Conservation (phyloP, 2,329 filamentous ascomycete species). For the Diaporthe caulivora region DNA sequence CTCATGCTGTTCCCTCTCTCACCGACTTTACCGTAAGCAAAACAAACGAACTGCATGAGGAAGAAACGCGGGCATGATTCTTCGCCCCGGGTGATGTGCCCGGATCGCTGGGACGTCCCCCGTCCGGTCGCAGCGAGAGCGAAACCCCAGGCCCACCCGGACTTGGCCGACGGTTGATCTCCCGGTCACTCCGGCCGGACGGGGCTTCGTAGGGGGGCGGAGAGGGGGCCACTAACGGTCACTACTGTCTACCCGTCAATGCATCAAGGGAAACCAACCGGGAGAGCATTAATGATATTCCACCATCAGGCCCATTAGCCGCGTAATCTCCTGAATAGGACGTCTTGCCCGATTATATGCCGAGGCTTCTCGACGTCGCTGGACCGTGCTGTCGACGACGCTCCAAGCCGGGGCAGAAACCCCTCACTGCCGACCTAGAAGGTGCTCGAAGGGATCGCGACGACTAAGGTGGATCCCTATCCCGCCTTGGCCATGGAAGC, state of each 20-base stretch:
- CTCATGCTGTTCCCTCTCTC: background rate
- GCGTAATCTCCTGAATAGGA: conserved; percentile 16
- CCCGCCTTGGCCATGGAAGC: background rate
- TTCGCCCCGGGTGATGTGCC: conserved; percentile 7
- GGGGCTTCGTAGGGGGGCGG: conserved; percentile 22
- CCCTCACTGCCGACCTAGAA: background rate
- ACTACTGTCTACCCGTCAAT: conserved; percentile 20
- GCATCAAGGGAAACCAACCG: conserved; percentile 4
- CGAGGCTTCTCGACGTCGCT: background rate
- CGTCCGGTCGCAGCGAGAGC: conserved; percentile 23
- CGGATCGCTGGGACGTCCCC: conserved; percentile 25
- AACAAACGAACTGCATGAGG: background rate
- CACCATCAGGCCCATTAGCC: conserved; percentile 9
- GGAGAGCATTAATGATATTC: conserved; percentile 10
- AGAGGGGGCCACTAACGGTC: conserved; percentile 21
- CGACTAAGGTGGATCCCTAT: background rate
- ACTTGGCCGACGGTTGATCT: conserved; percentile 30
- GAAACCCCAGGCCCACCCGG: conserved; percentile 31
- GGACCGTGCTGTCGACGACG: background rate
- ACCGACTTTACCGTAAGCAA: conserved; percentile 26
- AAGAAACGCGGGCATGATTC: background rate
- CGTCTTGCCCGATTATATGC: conserved; percentile 1
- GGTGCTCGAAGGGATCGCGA: background rate
- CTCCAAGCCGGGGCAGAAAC: background rate
- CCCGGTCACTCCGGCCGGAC: conserved; percentile 30